Conservation (phyloP, 164 flowering plant species). For the Akebia trifoliata region DNA sequence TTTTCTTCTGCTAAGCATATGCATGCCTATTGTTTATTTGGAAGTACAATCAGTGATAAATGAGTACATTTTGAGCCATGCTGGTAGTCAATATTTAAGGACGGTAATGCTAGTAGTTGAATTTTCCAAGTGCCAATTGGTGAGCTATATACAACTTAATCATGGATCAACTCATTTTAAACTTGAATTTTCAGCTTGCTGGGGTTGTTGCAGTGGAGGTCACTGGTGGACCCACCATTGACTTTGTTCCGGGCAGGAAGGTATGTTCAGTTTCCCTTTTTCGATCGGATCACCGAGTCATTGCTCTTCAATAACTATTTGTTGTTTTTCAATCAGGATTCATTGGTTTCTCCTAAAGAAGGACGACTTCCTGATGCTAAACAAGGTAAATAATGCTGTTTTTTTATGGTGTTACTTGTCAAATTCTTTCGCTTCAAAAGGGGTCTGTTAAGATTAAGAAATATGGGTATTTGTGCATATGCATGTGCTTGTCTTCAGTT, state of each 20-base stretch:
- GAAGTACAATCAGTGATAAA: too few species aligned
- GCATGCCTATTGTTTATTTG: too few species aligned
- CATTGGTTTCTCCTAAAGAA: constrained; percentile 67
- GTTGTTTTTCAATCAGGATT: constrained; percentile 45
- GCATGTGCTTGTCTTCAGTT: too few species aligned
- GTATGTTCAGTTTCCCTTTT: constrained; percentile 31
- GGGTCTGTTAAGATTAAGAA: neutral
- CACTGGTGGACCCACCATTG: constrained; percentile 89
- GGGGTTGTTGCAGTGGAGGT: constrained; percentile 97
- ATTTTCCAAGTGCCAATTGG: neutral
- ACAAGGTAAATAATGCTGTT: constrained; percentile 41
- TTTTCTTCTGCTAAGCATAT: too few species aligned
- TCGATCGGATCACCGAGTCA: constrained; percentile 5
- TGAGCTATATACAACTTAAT: too few species aligned
- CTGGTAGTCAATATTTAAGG: too few species aligned
- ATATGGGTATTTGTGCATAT: neutral
- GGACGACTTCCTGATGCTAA: constrained; percentile 91
- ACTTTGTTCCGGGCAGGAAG: constrained; percentile 90
- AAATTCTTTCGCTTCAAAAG: neutral
- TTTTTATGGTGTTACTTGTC: neutral
- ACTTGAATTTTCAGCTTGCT: constrained; percentile 56
- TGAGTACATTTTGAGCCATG: neutral
- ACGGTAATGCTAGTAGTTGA: neutral
- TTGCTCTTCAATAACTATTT: constrained; percentile 5
- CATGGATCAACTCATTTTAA: neutral